Base-by-base conservation (phyloP, 2,329 filamentous ascomycete genomes). In the Sarocladium brachiariae region DNA sequence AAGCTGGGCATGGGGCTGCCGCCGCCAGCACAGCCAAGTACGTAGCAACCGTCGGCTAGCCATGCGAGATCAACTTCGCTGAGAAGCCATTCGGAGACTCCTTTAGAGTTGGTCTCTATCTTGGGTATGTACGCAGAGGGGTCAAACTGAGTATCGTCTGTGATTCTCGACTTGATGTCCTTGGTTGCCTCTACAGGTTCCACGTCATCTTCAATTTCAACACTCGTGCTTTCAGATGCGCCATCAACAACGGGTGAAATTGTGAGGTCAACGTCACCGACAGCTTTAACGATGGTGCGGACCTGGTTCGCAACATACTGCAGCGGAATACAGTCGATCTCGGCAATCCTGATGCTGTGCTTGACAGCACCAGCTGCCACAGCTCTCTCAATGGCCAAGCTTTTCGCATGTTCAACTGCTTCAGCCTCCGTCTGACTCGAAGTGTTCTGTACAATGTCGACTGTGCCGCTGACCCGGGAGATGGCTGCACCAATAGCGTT, bases 401-500 rank as follows among this genome's bases (percentile, higher is more conserved):
- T 55, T 13, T 62, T 63, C 3, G 73, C 65, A 38, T 68, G 65
- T 4, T 68, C 62, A 0, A 73, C 57, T 0, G 71, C 55, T 31
- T 70, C 61, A n/a, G 64, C 55, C 0, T 63, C 62, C 4, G 69
- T 62, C 53, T 65, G 66, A 1, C 61, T 61, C 50, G 72, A 73
- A 0, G 73, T 77, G 0, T 71, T 74, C 51, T 75, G 71, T 21
- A 78, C 70, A 0, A 70, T 73, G 52, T 79, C 76, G 9, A 77
- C 67, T 0, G 76, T 71, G 1, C 75, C 73, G 52, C 76, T 81
- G 2, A 84, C 78, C 34, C 77, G 68, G 1, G 80, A 78, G 52
- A 80, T 81, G 1, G 81, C 81, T 8, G 81, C 81, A 2, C 81
- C 81, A 9, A 85, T 80, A 0, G 81, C 81, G 57, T 85, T 85